These are phyloP conservation scores for Magnaporthiopsis poae DNA, from an alignment of 2,329 filamentous ascomycete species.

Conservation along the genomic window DNA sequence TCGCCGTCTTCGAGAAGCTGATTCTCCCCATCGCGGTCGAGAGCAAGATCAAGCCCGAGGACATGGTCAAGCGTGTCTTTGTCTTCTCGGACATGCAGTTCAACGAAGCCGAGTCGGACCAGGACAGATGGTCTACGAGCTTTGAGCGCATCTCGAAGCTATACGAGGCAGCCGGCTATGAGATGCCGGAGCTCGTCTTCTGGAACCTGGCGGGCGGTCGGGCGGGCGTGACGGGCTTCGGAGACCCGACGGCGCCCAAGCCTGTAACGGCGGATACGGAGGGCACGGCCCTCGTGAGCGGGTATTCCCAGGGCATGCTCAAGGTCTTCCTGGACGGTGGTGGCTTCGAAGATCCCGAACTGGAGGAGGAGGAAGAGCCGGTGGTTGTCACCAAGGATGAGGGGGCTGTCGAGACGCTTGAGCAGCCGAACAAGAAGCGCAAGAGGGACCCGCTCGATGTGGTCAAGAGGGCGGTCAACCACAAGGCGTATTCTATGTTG, in stretches of 20 bases:
- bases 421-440: constrained; percentile 23
- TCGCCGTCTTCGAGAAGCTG: constrained; percentile 42
- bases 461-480: constrained; percentile 40
- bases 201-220: constrained; percentile 45
- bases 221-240: constrained; percentile 13
- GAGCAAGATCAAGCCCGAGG: constrained; percentile 39
- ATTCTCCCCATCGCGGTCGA: constrained; percentile 44
- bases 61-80: constrained; percentile 53
- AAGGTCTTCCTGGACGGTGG: constrained; percentile 46
- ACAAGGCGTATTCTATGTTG: constrained; percentile 47
- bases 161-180: constrained; percentile 41
- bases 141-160: constrained; percentile 38
- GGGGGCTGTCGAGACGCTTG: constrained; percentile 17
- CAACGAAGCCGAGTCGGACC: constrained; percentile 23
- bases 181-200: constrained; percentile 50
- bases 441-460: constrained; percentile 33
- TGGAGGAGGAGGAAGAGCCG: constrained; percentile 21
- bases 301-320: constrained; percentile 48
- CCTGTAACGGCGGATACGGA: constrained; percentile 34
- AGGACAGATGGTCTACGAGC: constrained; percentile 30
- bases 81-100: constrained; percentile 56
- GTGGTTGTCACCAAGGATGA: constrained; percentile 18
- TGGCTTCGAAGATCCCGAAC: constrained; percentile 31
- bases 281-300: constrained; percentile 41
- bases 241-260: constrained; percentile 31